These are phyloP conservation scores for Fonsecaea pedrosoi DNA, from an alignment of 2,329 filamentous ascomycete genomes.

Conservation along the genomic window DNA sequence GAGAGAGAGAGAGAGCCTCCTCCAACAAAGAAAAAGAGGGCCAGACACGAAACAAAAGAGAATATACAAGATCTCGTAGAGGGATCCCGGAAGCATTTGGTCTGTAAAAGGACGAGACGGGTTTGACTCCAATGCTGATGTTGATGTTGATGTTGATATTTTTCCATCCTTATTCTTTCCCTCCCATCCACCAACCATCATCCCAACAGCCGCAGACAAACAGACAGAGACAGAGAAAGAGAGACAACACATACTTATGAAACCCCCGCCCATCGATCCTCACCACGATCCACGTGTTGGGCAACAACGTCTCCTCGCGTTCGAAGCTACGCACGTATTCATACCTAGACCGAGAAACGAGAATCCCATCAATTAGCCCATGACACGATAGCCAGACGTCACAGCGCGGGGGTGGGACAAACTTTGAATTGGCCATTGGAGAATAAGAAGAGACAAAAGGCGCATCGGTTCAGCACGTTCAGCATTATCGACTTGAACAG, in stretches of 20 bases:
- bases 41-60: no score
- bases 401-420: slow-evolving; percentile 14
- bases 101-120: no score
- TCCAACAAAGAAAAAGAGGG: no score
- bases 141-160: no score
- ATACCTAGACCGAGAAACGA: slow-evolving; percentile 63
- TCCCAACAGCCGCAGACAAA: not conserved
- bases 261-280: slow-evolving; percentile 94
- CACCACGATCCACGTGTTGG: slow-evolving; percentile 94
- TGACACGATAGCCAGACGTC: not conserved
- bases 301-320: slow-evolving; percentile 77
- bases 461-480: not conserved
- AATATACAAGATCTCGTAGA: no score
- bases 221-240: not conserved
- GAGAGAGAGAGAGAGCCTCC: no score
- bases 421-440: slow-evolving; percentile 50
- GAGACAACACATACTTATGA: slow-evolving; percentile 71
- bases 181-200: no score
- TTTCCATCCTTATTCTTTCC: no score
- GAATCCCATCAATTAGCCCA: no score
- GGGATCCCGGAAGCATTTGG: no score
- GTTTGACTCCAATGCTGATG: no score
- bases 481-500: not conserved
- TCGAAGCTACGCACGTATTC: slow-evolving; percentile 95
- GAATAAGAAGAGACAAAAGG: not conserved